phyloP scores from a whole-genome alignment of 306 rosid species.

The Rosa persica region DNA sequence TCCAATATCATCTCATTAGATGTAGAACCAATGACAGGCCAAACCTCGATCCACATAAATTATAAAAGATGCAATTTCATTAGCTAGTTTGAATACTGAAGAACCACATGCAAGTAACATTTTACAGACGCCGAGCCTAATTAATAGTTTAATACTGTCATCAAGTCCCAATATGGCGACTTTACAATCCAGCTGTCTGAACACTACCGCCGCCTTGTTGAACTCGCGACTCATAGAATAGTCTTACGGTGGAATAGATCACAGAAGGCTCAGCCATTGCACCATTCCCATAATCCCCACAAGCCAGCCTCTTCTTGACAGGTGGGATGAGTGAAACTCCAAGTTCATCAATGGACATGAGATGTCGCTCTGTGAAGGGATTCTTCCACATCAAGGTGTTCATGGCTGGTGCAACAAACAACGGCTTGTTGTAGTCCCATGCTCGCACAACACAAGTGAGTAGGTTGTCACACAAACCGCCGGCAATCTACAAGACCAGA shows the following conservation, averaged over 20 bases:
- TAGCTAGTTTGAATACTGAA: neutral
- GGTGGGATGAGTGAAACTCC: slow-evolving; percentile 75
- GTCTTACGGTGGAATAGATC: slow-evolving; percentile 81
- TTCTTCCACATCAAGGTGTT: slow-evolving; percentile 68
- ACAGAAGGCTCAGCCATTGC: slow-evolving; percentile 96
- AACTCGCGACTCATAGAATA: slow-evolving; percentile 61
- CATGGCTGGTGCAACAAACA: slow-evolving; percentile 90
- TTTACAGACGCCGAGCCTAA: neutral
- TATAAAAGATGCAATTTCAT: neutral
- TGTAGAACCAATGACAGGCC: neutral
- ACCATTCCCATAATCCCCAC: slow-evolving; percentile 89
- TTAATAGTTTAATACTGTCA: slow-evolving; percentile 9
- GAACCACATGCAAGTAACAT: neutral
- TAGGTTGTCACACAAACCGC: slow-evolving; percentile 80
- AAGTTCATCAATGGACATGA: slow-evolving; percentile 57
- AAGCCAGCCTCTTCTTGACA: slow-evolving; percentile 69
- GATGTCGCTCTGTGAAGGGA: slow-evolving; percentile 68
- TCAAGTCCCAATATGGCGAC: neutral
- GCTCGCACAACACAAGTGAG: slow-evolving; percentile 76
- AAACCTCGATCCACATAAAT: neutral
- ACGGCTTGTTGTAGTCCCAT: slow-evolving; percentile 80
- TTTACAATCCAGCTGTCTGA: slow-evolving; percentile 26
- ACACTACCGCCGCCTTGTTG: slow-evolving; percentile 42
- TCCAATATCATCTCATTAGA: neutral
- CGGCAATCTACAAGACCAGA: slow-evolving; percentile 56